These are phyloP conservation scores for Neonectria neomacrospora DNA, from an alignment of 2,329 filamentous ascomycete species.

Conservation along the genomic window DNA sequence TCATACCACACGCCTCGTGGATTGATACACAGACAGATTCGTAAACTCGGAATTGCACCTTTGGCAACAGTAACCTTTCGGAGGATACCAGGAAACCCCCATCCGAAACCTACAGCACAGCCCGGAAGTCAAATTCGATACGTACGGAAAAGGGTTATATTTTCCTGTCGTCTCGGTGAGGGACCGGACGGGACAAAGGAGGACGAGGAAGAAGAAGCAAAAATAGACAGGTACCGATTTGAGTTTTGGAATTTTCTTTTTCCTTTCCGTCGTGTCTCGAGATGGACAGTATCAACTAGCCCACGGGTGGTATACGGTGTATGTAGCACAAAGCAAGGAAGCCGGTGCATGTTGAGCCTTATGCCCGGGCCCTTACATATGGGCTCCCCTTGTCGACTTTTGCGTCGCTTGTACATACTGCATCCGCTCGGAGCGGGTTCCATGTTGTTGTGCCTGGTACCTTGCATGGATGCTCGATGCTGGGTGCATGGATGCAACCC, in stretches of 20 bases:
- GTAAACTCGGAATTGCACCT: neutral
- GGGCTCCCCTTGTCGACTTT: neutral
- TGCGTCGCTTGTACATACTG: neutral
- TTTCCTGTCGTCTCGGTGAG: neutral
- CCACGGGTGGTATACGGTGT: conserved; percentile 14
- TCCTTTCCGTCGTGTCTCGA: neutral
- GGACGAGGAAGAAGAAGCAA: neutral
- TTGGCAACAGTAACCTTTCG: neutral
- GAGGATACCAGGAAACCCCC: neutral
- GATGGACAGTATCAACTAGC: conserved; percentile 8
- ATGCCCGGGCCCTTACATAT: neutral
- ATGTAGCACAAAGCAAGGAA: conserved; percentile 11
- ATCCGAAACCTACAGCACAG: neutral
- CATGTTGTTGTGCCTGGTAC: conserved; percentile 23
- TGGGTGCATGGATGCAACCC: conserved; percentile 15
- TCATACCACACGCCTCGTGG: neutral
- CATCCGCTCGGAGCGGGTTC: neutral
- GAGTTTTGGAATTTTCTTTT: neutral
- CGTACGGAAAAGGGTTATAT: neutral
- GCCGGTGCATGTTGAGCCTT: conserved; percentile 5
- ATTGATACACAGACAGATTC: neutral
- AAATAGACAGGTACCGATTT: neutral
- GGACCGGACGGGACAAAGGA: neutral
- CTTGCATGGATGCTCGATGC: conserved; percentile 15
- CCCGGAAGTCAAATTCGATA: neutral